Percentiles rank a stretch among this genome's conserved stretches.
phyloP scores from a whole-genome alignment of 1,139 yeast species.

The Hyphopichia pseudoburtonii region DNA sequence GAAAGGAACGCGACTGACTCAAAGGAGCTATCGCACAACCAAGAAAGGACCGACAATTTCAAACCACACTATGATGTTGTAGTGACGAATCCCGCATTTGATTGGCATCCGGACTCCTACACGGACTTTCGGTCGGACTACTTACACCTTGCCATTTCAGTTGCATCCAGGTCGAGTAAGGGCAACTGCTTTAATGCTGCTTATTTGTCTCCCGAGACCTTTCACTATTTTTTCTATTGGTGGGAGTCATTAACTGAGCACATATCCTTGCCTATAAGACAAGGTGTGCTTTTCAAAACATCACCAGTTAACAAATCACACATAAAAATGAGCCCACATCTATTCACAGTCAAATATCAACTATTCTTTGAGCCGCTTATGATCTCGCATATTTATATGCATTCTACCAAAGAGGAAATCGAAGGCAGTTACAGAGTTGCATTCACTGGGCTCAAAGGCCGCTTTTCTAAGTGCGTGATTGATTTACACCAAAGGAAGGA shows the following conservation, averaged over 20 bases:
- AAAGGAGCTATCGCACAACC: conserved; percentile 23
- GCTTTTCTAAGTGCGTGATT: conserved; percentile 61
- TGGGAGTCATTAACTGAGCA: conserved; percentile 75
- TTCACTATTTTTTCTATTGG: conserved; percentile 76
- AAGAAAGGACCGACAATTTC: conserved; percentile 33
- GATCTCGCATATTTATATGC: conserved; percentile 69
- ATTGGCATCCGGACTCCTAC: conserved; percentile 67
- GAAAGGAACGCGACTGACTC: conserved; percentile 33
- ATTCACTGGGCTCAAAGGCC: conserved; percentile 79
- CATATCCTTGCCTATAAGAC: conserved; percentile 71
- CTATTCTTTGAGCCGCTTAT: conserved; percentile 72
- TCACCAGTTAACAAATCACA: conserved; percentile 31
- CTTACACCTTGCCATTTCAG: conserved; percentile 70
- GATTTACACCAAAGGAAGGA: conserved; percentile 87
- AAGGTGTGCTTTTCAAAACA: conserved; percentile 60
- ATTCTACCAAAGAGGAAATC: conserved; percentile 46
- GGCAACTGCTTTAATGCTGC: conserved; percentile 62
- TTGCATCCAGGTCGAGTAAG: conserved; percentile 31
- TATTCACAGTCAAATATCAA: conserved; percentile 79
- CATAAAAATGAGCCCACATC: conserved; percentile 71
- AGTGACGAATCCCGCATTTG: conserved; percentile 41
- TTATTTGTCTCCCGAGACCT: conserved; percentile 71
- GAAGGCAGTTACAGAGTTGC: conserved; percentile 50
- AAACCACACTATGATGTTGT: conserved; percentile 45
- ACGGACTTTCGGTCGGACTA: conserved; percentile 75